These are phyloP conservation scores for Phlyctochytrium bullatum DNA, from an alignment of 192 early-diverging fungal species.

Conservation along the genomic window DNA sequence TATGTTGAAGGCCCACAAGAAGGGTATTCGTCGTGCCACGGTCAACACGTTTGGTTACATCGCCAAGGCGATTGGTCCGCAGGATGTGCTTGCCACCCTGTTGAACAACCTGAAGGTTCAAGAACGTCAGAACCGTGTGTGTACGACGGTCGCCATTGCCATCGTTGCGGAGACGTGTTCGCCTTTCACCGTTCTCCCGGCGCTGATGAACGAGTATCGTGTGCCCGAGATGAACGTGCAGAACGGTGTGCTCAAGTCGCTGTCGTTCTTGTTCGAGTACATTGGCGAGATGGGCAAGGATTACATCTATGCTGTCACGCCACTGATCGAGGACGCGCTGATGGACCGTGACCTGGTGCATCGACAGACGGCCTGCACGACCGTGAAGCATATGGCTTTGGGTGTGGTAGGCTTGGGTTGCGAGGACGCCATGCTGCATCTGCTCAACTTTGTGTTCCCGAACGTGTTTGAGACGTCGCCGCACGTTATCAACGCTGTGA, in stretches of 20 bases:
- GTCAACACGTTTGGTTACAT: constrained; percentile 99
- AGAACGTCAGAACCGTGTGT: constrained; percentile 98
- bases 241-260: constrained; percentile 94
- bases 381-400: constrained; percentile 92
- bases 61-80: constrained; percentile 97
- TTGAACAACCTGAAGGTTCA: constrained; percentile 98
- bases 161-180: constrained; percentile 87
- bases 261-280: constrained; percentile 98
- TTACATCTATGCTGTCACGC: constrained; percentile 95
- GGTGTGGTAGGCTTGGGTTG: constrained; percentile 90
- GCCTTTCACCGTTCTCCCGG: constrained; percentile 96
- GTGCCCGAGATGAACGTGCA: constrained; percentile 99
- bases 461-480: constrained; percentile 95
- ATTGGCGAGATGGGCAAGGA: constrained; percentile 98
- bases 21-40: constrained; percentile 91
- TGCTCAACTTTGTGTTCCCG: constrained; percentile 97
- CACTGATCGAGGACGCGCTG: constrained; percentile 92
- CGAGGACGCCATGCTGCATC: constrained; percentile 90
- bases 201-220: constrained; percentile 99
- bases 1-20: constrained; percentile 93
- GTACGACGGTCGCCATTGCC: constrained; percentile 97
- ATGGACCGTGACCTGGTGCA: constrained; percentile 98
- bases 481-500: constrained; percentile 97
- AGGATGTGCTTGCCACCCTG: constrained; percentile 96
- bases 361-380: constrained; percentile 93